phyloP scores from a whole-genome alignment of 1,284 basidiomycete genomes.

The Caloboletus inedulis region DNA sequence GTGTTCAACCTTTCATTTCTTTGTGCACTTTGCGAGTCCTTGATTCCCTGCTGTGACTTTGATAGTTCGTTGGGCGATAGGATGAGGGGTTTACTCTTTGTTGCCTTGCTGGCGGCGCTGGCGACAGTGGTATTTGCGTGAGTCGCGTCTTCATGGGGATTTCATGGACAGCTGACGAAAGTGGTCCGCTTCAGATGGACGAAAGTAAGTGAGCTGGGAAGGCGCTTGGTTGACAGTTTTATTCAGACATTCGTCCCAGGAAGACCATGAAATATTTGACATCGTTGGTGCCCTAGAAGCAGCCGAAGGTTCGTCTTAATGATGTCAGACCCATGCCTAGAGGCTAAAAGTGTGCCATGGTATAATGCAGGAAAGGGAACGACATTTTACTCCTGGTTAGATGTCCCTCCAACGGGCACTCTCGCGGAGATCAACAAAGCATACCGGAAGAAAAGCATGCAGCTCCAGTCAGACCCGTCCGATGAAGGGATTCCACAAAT shows the following conservation, averaged over 20 bases:
- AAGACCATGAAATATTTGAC: slow-evolving; percentile 96
- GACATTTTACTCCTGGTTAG: slow-evolving; percentile 87
- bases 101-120: slow-evolving; percentile 44
- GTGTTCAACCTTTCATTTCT: background rate
- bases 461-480: slow-evolving; percentile 67
- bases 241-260: slow-evolving; percentile 41
- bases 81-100: slow-evolving; percentile 42
- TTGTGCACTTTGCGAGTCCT: background rate
- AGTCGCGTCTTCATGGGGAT: slow-evolving; percentile 23
- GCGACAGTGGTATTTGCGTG: slow-evolving; percentile 47
- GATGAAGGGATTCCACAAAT: background rate
- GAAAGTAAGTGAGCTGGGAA: slow-evolving; percentile 44
- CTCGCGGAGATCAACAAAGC: slow-evolving; percentile 79
- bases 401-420: slow-evolving; percentile 66
- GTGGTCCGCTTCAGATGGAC: slow-evolving; percentile 52
- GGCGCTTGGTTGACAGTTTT: slow-evolving; percentile 1
- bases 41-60: background rate
- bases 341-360: slow-evolving; percentile 2
- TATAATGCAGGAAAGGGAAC: slow-evolving; percentile 68
- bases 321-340: background rate
- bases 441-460: slow-evolving; percentile 85
- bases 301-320: slow-evolving; percentile 61
- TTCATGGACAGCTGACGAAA: slow-evolving; percentile 3
- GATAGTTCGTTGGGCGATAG: background rate
- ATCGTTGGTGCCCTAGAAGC: slow-evolving; percentile 82